These are phyloP conservation scores for Zymoseptoria passerinii DNA, from an alignment of 2,329 filamentous ascomycete species.

Conservation along the genomic window DNA sequence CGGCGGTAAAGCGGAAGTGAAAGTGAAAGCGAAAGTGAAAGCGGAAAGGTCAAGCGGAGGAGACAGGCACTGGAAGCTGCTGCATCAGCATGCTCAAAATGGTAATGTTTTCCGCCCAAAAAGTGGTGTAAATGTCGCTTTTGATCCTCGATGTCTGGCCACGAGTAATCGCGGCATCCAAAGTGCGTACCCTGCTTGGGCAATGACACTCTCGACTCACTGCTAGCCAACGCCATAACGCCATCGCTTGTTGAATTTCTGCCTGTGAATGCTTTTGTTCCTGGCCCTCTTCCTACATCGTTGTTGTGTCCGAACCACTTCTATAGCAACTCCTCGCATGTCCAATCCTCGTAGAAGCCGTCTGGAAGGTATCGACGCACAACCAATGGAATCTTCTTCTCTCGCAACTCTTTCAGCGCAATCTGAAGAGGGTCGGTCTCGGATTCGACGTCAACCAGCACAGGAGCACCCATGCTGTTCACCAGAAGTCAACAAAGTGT, in stretches of 20 bases:
- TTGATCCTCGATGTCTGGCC: background rate
- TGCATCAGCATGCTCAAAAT: background rate
- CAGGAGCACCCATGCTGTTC: conserved; percentile 87
- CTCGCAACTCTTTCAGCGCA: conserved; percentile 89
- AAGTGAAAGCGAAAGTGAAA: background rate
- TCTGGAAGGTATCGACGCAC: conserved; percentile 93
- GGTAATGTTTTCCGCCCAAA: background rate
- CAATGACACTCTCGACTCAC: background rate
- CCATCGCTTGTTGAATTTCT: background rate
- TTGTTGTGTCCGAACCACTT: background rate
- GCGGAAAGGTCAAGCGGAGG: background rate
- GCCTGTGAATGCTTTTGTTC: background rate
- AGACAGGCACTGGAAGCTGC: too few species aligned
- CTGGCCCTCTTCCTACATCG: background rate
- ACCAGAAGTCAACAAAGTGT: background rate
- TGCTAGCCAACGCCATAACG: background rate
- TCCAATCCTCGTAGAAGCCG: conserved; percentile 99
- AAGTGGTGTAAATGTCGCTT: background rate
- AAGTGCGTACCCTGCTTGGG: background rate
- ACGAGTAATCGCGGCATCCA: background rate
- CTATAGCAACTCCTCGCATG: conserved; percentile 82
- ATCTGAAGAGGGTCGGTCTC: conserved; percentile 97
- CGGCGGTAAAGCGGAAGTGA: background rate
- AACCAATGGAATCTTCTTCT: conserved; percentile 97
- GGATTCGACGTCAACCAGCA: conserved; percentile 91